Evolutionary conservation across 805 yeast species (phyloP).

Genomic region (Candida caryicola): DNA sequence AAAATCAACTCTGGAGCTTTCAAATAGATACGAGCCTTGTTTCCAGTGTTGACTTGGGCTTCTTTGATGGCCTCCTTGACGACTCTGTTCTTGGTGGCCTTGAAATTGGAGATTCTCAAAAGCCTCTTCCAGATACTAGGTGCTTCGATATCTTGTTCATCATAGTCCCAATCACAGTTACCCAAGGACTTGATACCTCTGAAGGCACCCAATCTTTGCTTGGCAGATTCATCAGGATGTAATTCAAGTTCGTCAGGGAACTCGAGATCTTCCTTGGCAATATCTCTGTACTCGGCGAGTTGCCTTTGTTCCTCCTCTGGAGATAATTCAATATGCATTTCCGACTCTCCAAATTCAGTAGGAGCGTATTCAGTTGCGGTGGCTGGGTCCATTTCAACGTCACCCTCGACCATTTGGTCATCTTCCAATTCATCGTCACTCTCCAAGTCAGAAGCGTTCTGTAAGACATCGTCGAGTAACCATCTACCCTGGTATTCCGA

Average conservation of each 20-base stretch:
- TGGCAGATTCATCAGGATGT: conserved; percentile 70
- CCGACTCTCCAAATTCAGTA: conserved; percentile 47
- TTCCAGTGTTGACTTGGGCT: conserved; percentile 53
- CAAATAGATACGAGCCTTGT: conserved; percentile 56
- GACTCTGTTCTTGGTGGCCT: conserved; percentile 68
- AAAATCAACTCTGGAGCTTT: conserved; percentile 51
- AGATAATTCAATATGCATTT: conserved; percentile 67
- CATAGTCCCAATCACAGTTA: conserved; percentile 81
- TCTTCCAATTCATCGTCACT: conserved; percentile 40
- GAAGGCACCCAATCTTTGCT: conserved; percentile 70
- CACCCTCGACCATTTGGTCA: conserved; percentile 31
- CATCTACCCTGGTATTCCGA: conserved; percentile 77
- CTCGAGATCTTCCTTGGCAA: conserved; percentile 80
- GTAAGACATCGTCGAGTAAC: conserved; percentile 59
- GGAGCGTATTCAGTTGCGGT: conserved; percentile 38
- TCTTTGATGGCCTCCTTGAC: conserved; percentile 54
- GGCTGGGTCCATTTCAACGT: conserved; percentile 23
- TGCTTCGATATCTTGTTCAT: conserved; percentile 71
- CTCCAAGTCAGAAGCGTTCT: conserved; percentile 43
- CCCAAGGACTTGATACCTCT: conserved; percentile 85
- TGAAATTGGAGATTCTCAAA: conserved; percentile 70
- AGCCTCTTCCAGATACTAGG: conserved; percentile 80
- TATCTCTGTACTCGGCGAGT: conserved; percentile 59
- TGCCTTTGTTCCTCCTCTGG: conserved; percentile 85
- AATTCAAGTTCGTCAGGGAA: conserved; percentile 96